Evolutionary conservation across 2,329 filamentous ascomycete species (phyloP).

Genomic region (Aspergillus nomiae): DNA sequence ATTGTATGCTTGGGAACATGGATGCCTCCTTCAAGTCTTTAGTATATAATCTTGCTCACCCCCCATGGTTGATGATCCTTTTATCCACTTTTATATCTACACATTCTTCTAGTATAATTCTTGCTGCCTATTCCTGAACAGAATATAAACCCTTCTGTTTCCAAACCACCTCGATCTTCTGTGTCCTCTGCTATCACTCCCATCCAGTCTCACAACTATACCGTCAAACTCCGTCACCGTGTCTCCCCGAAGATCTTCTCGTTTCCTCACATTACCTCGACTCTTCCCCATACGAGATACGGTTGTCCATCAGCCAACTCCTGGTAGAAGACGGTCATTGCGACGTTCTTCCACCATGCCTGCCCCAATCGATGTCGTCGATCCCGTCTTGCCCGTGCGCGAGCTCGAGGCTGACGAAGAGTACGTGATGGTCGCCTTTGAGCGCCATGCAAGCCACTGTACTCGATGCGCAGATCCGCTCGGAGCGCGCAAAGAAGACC

Average conservation of each 20-base stretch:
- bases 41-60: constrained; percentile 10
- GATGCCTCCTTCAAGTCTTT: constrained; percentile 14
- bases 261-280: constrained; percentile 23
- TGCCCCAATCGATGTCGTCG: constrained; percentile 26
- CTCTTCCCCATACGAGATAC: constrained; percentile 21
- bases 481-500: constrained; percentile 24
- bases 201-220: background rate
- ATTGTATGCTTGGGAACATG: constrained; percentile 6
- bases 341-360: constrained; percentile 35
- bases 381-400: constrained; percentile 33
- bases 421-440: constrained; percentile 39
- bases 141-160: background rate
- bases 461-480: constrained; percentile 33
- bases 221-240: constrained; percentile 26
- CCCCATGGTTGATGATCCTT: background rate
- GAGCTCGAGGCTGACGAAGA: constrained; percentile 39
- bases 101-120: background rate
- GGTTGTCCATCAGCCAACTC: constrained; percentile 18
- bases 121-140: background rate
- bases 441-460: constrained; percentile 40
- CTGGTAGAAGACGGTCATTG: constrained; percentile 20
- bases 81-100: background rate
- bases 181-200: background rate
- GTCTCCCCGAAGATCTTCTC: constrained; percentile 31
- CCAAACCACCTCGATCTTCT: constrained; percentile 3